These are phyloP conservation scores for Kodamaea fungicola DNA, from an alignment of 1,139 yeast species.

Conservation along the genomic window DNA sequence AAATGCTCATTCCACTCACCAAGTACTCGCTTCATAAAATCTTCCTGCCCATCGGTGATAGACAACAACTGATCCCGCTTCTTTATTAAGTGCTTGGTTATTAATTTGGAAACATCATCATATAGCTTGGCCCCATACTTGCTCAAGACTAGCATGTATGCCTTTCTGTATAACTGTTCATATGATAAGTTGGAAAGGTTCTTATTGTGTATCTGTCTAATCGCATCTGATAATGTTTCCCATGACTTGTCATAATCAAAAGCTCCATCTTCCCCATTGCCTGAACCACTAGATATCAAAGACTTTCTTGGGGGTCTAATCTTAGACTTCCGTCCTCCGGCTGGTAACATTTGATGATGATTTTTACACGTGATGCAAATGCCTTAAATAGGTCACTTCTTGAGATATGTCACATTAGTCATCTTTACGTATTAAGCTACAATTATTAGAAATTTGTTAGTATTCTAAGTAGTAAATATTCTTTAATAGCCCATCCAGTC, in stretches of 20 bases:
- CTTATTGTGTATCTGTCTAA: conserved; percentile 68
- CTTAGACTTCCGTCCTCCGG: conserved; percentile 41
- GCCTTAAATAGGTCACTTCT: too few species aligned
- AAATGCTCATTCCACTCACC: conserved; percentile 74
- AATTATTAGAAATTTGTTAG: too few species aligned
- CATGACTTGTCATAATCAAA: conserved; percentile 72
- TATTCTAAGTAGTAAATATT: too few species aligned
- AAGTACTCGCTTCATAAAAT: conserved; percentile 46
- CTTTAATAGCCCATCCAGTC: too few species aligned
- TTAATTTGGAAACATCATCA: conserved; percentile 52
- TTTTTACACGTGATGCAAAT: too few species aligned
- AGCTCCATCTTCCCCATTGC: conserved; percentile 18
- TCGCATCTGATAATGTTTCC: conserved; percentile 69
- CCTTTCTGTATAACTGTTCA: conserved; percentile 79
- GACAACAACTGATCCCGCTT: conserved; percentile 24
- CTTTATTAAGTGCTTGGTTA: conserved; percentile 47
- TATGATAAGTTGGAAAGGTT: conserved; percentile 77
- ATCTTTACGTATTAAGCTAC: too few species aligned
- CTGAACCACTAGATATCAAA: conserved; percentile 21
- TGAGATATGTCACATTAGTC: too few species aligned
- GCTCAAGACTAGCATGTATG: conserved; percentile 73
- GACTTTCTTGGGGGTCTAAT: conserved; percentile 74
- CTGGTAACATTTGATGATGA: conserved; percentile 5
- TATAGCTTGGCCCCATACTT: conserved; percentile 72
- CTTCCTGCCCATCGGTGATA: conserved; percentile 20